Percentiles rank a stretch among this genome's conserved stretches.
Evolutionary conservation across 2,329 filamentous ascomycete genomes (phyloP).

Genomic region (Phaeophleospora eucalypticola): DNA sequence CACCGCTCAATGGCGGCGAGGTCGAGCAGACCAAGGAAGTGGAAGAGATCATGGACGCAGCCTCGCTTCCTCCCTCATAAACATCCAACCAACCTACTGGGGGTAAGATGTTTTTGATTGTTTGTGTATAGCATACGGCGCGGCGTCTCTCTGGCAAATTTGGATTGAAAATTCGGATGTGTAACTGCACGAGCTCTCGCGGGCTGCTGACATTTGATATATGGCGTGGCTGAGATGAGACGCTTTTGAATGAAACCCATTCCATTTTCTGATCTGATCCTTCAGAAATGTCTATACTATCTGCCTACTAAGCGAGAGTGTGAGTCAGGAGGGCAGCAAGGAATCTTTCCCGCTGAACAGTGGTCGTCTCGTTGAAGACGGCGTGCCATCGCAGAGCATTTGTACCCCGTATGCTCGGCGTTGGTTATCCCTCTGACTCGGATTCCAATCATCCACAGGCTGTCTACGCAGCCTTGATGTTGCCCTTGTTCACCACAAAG

Average conservation of each 20-base stretch:
- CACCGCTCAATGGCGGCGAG: slow-evolving; percentile 71
- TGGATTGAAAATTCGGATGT: neutral
- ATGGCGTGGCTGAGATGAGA: too few relatives aligned
- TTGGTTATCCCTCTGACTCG: neutral
- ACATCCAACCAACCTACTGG: neutral
- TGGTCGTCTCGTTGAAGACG: neutral
- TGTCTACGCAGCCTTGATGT: slow-evolving; percentile 46
- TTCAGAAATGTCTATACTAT: neutral
- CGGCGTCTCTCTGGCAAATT: neutral
- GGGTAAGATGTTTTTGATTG: neutral
- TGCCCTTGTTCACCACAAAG: slow-evolving; percentile 92
- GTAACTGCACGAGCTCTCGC: slow-evolving; percentile 1
- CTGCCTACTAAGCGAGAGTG: neutral
- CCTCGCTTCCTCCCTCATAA: slow-evolving; percentile 71
- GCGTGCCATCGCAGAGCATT: neutral
- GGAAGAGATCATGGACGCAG: slow-evolving; percentile 90
- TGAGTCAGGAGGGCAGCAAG: neutral
- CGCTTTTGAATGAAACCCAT: too few relatives aligned
- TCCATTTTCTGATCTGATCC: neutral
- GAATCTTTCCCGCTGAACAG: neutral
- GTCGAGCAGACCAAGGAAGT: slow-evolving; percentile 81
- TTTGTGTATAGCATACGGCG: slow-evolving; percentile 7
- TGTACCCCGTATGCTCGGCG: neutral
- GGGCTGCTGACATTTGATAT: neutral
- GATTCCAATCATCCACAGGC: neutral